Evolutionary conservation across 305 asterid genomes (phyloP).

Genomic region (Fraxinus albicans): DNA sequence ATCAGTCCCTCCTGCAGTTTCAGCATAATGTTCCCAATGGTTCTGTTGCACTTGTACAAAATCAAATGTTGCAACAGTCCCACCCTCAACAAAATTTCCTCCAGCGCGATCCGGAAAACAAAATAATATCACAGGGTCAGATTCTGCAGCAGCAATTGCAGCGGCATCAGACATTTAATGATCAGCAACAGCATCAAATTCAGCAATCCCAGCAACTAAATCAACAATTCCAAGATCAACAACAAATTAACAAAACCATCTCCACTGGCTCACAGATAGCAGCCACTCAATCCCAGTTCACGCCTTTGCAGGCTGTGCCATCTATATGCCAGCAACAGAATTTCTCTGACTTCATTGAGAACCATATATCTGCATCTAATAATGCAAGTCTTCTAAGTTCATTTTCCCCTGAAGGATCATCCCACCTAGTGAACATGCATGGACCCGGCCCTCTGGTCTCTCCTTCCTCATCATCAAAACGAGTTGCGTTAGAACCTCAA

Average conservation of each 20-base stretch:
- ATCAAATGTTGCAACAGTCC: constrained; percentile 63
- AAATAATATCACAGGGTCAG: constrained; percentile 65
- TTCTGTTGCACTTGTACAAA: constrained; percentile 57
- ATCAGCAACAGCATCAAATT: constrained; percentile 46
- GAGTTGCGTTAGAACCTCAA: constrained; percentile 71
- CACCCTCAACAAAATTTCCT: constrained; percentile 55
- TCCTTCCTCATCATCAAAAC: constrained; percentile 61
- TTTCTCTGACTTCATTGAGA: constrained; percentile 57
- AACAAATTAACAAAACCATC: constrained; percentile 39
- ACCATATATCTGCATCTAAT: constrained; percentile 50
- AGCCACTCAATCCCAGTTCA: constrained; percentile 52
- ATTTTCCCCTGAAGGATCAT: constrained; percentile 56
- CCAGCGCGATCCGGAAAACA: constrained; percentile 60
- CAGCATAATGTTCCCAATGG: constrained; percentile 54
- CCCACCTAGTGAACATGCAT: constrained; percentile 43
- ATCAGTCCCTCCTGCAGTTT: constrained; percentile 63
- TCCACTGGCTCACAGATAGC: constrained; percentile 48
- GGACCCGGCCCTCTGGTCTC: constrained; percentile 53
- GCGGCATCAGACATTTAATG: constrained; percentile 46
- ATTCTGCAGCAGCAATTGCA: constrained; percentile 69
- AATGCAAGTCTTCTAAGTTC: constrained; percentile 62
- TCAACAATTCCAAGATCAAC: constrained; percentile 55
- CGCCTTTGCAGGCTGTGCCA: constrained; percentile 46
- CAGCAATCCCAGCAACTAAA: constrained; percentile 45
- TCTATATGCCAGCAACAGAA: constrained; percentile 59